Conservation (phyloP, 495 filamentous ascomycete species). For the Neurospora sp. region DNA sequence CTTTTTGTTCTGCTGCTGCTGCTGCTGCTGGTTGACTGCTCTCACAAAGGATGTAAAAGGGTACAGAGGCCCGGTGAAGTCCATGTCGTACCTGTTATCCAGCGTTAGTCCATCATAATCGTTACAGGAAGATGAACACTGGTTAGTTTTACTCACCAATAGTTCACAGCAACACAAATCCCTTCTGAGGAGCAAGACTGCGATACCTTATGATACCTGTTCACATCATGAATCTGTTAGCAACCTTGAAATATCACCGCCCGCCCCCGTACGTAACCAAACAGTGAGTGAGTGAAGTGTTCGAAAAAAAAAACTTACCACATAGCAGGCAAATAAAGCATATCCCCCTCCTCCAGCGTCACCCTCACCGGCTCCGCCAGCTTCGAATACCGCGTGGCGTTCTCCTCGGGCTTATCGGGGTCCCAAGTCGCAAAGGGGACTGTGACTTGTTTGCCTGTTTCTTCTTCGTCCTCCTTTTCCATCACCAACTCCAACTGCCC, state of each 20-base stretch:
- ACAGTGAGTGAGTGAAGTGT: no score
- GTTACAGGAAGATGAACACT: no score
- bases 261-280: no score
- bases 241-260: background rate
- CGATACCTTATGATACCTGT: conserved; percentile 55
- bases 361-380: conserved; percentile 48
- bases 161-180: conserved; percentile 66
- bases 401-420: conserved; percentile 44
- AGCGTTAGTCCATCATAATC: no score
- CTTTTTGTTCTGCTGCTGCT: no score
- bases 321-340: conserved; percentile 69
- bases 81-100: conserved; percentile 54
- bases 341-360: conserved; percentile 57
- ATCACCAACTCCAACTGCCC: conserved; percentile 20
- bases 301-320: conserved; percentile 40
- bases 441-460: conserved; percentile 20
- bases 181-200: conserved; percentile 53
- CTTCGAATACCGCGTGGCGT: conserved; percentile 43
- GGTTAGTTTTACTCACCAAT: conserved; percentile 46
- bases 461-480: conserved; percentile 29
- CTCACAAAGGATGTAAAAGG: conserved; percentile 46
- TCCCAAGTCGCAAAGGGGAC: conserved; percentile 64
- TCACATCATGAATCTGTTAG: background rate
- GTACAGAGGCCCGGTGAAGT: conserved; percentile 51
- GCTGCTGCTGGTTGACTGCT: conserved; percentile 8